Percentiles rank a stretch among this genome's conserved stretches.
Conservation (phyloP, 1,284 basidiomycete species). For the Ceratobasidium sp. region DNA sequence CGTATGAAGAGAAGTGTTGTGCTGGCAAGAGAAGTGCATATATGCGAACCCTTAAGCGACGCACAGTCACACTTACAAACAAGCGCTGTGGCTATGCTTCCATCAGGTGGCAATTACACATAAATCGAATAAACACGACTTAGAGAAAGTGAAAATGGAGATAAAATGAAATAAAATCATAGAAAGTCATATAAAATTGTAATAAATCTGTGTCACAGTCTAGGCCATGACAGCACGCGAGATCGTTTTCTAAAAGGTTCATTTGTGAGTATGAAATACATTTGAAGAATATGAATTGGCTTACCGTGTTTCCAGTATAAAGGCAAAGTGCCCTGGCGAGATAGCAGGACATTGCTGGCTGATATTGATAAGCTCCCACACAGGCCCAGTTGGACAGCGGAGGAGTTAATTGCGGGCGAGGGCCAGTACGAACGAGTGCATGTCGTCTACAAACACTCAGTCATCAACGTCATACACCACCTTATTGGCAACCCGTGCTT, state of each 20-base stretch:
- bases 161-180: too few relatives aligned
- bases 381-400: neutral
- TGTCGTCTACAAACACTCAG: slow-evolving; percentile 50
- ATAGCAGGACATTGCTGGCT: neutral
- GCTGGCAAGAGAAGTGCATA: too few relatives aligned
- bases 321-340: neutral
- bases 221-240: neutral
- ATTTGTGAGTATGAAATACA: slow-evolving; percentile 21
- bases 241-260: slow-evolving; percentile 18
- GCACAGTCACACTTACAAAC: too few relatives aligned
- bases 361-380: slow-evolving; percentile 3
- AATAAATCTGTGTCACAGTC: too few relatives aligned
- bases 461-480: slow-evolving; percentile 53
- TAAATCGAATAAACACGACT: too few relatives aligned
- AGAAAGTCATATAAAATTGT: too few relatives aligned
- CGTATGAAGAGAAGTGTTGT: too few relatives aligned
- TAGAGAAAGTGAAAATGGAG: too few relatives aligned
- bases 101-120: too few relatives aligned
- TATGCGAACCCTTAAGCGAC: too few relatives aligned
- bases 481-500: slow-evolving; percentile 38
- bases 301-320: neutral
- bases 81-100: too few relatives aligned
- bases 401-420: neutral
- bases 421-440: neutral
- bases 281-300: too few relatives aligned